These are phyloP conservation scores for Rhamnella rubrinervis DNA, from an alignment of 331 rosid species.

Conservation along the genomic window DNA sequence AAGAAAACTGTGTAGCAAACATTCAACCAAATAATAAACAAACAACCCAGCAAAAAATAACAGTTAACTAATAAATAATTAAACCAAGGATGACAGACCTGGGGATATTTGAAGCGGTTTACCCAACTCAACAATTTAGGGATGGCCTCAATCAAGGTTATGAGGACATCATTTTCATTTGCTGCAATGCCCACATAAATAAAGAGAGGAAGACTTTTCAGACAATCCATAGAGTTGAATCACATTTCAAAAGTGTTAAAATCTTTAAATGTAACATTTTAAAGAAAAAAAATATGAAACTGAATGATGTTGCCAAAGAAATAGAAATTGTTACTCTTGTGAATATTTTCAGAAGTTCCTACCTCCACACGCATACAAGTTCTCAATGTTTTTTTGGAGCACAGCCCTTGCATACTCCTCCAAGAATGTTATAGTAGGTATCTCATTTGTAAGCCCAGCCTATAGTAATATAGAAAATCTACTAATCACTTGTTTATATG, in stretches of 20 bases:
- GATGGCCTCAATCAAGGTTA: constrained; percentile 61
- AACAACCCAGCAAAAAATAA: not conserved
- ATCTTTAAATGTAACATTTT: not conserved
- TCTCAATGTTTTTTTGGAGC: constrained; percentile 68
- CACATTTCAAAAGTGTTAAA: constrained; percentile 2
- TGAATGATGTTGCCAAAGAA: not conserved
- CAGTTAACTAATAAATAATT: constrained; percentile 5
- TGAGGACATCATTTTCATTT: constrained; percentile 58
- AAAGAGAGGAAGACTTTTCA: constrained; percentile 20
- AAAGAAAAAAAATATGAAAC: constrained; percentile 2
- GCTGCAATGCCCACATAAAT: constrained; percentile 45
- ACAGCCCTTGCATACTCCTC: constrained; percentile 61
- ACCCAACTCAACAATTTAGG: constrained; percentile 79
- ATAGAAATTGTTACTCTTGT: not conserved
- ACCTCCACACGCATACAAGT: constrained; percentile 93
- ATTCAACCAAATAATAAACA: not conserved
- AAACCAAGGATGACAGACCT: constrained; percentile 45
- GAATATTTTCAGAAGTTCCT: constrained; percentile 2
- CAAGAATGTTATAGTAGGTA: constrained; percentile 55
- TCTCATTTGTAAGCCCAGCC: constrained; percentile 75
- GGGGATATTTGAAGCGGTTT: constrained; percentile 51
- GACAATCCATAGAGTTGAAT: constrained; percentile 19
- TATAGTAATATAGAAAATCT: constrained; percentile 26
- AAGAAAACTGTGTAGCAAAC: not conserved
- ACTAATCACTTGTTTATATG: constrained; percentile 2